These are phyloP conservation scores for Mucor saturninus DNA, from an alignment of 371 early-diverging fungal species.

Conservation along the genomic window DNA sequence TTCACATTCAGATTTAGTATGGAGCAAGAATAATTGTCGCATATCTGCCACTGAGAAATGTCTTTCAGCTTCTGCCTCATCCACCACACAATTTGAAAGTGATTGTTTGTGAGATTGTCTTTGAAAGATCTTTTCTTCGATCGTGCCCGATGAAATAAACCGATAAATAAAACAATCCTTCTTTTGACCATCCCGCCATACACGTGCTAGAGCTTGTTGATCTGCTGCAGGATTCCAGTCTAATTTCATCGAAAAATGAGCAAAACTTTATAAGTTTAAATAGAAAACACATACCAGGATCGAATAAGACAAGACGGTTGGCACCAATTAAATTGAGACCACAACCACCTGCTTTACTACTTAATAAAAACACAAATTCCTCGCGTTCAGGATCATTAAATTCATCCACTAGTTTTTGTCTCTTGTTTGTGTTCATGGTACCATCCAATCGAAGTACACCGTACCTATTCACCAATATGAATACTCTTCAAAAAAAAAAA, in stretches of 20 bases:
- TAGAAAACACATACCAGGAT: constrained; percentile 50
- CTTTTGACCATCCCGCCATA: constrained; percentile 98
- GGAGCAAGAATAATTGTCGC: constrained; percentile 84
- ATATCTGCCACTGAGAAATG: constrained; percentile 92
- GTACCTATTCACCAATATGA: constrained; percentile 46
- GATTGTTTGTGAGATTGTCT: constrained; percentile 90
- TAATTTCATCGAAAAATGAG: not conserved
- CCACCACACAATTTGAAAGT: constrained; percentile 92
- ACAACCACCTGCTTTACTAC: constrained; percentile 98
- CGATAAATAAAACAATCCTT: constrained; percentile 94
- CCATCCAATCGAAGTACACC: constrained; percentile 92
- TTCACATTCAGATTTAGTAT: constrained; percentile 81
- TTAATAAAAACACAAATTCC: constrained; percentile 93
- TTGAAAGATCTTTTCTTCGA: constrained; percentile 98
- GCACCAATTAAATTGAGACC: constrained; percentile 98
- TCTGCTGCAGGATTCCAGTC: constrained; percentile 87
- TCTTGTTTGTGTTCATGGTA: constrained; percentile 85
- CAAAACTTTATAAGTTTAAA: not conserved
- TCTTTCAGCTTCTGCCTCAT: constrained; percentile 90
- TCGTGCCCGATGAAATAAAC: constrained; percentile 93
- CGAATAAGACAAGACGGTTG: constrained; percentile 93
- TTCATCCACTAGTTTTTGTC: constrained; percentile 91
- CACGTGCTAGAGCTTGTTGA: constrained; percentile 90
- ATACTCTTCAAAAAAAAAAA: too few species aligned
- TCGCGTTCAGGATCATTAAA: constrained; percentile 90